Base-by-base conservation (phyloP, 2,329 filamentous ascomycete species). In the Stagonosporopsis rhizophila region DNA sequence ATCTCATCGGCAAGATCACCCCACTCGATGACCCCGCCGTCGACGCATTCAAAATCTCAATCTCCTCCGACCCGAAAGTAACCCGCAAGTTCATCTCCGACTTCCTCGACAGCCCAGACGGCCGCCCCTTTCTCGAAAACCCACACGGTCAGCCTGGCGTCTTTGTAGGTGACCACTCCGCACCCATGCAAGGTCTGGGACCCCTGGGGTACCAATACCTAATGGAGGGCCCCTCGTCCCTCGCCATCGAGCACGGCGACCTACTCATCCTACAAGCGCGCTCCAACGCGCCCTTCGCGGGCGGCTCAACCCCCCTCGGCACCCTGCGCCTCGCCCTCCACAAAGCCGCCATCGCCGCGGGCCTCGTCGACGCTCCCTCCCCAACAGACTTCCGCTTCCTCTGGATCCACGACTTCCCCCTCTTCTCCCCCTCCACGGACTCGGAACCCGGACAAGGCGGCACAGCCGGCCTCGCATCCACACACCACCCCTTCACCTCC, bases 401-500 rank as follows among this genome's bases (percentile, higher is more conserved):
- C 52, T 99, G 95, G 95, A 85, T 99, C 12, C 89, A 85, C 0
- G 87, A 94, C 57, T 99, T 99, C 72, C 95, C 95, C 12, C 86
- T 99, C 67, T 99, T 99, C 79, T 92, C 92, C 1, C 91, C 89
- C 0, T 78, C 79, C 9, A 84, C 83, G 48, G 86, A 84, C 46
- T 77, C 78, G 8, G 81, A 90, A 42, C 90, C 90, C 0, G 92
- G 92, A 2, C 93, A 98, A 77, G 92, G 91, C 49, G 92, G 92
- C 17, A 76, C 81, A 1, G 87, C 92, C 0, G 92, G 93, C 4
- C 87, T 98, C 67, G 87, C 89, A 9, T 88, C 94, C 0, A 96
- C 93, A 0, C 95, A 99, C 71, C 95, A 99, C 73, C 95, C 95
- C 0, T 99, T 99, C 77, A 99, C 95, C 0, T 91, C 95, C 0